Evolutionary conservation across 176 grass and related monocot genomes (phyloP), one percentile per base, ranked within the genome.

Genomic region (Rhynchospora tenuis): DNA sequence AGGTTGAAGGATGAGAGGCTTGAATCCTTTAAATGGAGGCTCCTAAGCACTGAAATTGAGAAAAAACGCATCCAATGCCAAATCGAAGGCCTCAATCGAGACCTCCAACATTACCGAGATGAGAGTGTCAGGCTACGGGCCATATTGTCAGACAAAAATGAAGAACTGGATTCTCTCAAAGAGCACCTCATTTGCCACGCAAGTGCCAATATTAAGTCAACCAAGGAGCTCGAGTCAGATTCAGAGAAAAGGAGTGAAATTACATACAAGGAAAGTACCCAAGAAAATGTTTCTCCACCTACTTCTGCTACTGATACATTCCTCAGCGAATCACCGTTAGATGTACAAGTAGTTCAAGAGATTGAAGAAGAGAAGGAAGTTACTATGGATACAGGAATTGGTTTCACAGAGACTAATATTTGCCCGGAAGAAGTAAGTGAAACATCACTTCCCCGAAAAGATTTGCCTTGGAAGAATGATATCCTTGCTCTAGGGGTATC

Each of bases 401-500:
- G 42, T 68, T 77, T 59, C 14, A 1, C 33, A 24, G 28, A 75
- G n/a, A 28, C n/a, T 23, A 38, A 38, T 38, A 82, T 59, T 60
- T 81, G 75, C 73, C 87, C 86, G 0, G 73, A 64, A 20, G 84
- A 85, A 64, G 82, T 11, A 47, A 55, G 74, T 17, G 85, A 74
- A 10, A 74, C 28, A 78, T 90, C 65, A 58, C 68, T 76, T 27
- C 64, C 16, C 6, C 69, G 79, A 47, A 97, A 84, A 81, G 43
- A 59, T 27, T 79, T 88, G 5, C 78, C 82, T 52, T 86, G 84
- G 62, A 97, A 92, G 83, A 89, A 88, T 47, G 94, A 94, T 82
- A 94, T 97, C 61, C 91, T 92, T 61, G 88, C 91, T 13, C 79
- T 97, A 7, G 94, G 90, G 1, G 88, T 97, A 43, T 97, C 94